Base-by-base conservation (phyloP, 1,284 basidiomycete species). In the Pyrrhoderma lamaoense region DNA sequence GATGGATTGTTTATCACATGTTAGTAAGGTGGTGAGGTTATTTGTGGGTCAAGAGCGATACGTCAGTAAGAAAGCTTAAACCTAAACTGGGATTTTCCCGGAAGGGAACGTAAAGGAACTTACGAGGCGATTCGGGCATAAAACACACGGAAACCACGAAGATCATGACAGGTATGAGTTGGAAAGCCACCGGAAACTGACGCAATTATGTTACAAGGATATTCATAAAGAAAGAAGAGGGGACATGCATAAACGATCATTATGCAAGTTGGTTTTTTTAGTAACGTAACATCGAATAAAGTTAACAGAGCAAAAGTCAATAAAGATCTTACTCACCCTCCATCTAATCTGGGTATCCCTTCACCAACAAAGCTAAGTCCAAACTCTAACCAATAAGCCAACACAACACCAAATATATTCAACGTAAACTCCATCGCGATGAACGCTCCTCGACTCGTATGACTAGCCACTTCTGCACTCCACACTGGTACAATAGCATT, bases 311-410 rank as follows among this genome's bases (percentile, higher is more conserved):
- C 25, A 13, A 21, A 43, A 2, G 22, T 36, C 7, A 9, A 34
- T 22, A 14, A 14, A 16, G 36, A 22, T 27, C 16, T 23, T 35
- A 53, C 59, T 47, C 58, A 72, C 70, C 61, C 71, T 60, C 71
- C 70, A 73, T n/a, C 70, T 66, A 23, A 72, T 60, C 50, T 68
- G 64, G 13, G 65, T 65, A 22, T 58, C 22, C 75, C 75, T 54
- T 75, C 71, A 18, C 69, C 72, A 27, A 75, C 61, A 54, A 74
- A 77, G 13, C 71, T 68, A 2, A 76, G 66, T 2, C 70, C 74
- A 58, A 76, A 79, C 57, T 75, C 72, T 7, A 77, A 65, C 75
- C 75, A 79, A 56, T 77, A 77, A 5, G 75, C 75, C 40, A 76
- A 67, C 21, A 75, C 74, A 25, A 78, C 75, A 34, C 75, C 76